A percentile compares a stretch with the other conserved stretches of the same genome.
Evolutionary conservation across 805 yeast species (phyloP).

Genomic region (Suhomyces faveliae): DNA sequence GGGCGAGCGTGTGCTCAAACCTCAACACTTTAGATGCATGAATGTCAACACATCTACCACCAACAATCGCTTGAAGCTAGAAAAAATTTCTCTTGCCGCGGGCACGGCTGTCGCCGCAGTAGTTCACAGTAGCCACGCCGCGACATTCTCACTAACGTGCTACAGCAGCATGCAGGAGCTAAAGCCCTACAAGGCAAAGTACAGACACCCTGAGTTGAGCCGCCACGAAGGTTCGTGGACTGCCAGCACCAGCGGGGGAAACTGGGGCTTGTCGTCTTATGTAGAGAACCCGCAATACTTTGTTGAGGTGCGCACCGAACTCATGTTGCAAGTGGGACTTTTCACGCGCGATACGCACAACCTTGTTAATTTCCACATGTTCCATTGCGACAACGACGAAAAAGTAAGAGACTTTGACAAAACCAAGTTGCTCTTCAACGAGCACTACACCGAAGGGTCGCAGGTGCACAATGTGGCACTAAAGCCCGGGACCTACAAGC

Average conservation of each 20-base stretch:
- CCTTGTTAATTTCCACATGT: constrained; percentile 42
- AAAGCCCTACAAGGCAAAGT: constrained; percentile 29
- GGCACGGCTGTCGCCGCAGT: constrained; percentile 27
- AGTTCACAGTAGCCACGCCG: constrained; percentile 10
- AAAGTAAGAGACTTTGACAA: constrained; percentile 21
- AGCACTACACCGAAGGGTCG: constrained; percentile 38
- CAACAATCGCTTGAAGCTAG: constrained; percentile 37
- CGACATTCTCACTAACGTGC: constrained; percentile 27
- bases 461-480: constrained; percentile 21
- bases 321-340: background rate
- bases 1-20: constrained; percentile 30
- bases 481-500: constrained; percentile 39
- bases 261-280: constrained; percentile 47
- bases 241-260: constrained; percentile 50
- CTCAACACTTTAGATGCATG: constrained; percentile 21
- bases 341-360: background rate
- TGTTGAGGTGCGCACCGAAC: constrained; percentile 12
- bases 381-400: constrained; percentile 34
- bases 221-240: constrained; percentile 46
- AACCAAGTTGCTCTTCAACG: constrained; percentile 24
- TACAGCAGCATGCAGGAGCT: constrained; percentile 27
- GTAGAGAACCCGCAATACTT: constrained; percentile 56
- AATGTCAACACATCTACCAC: constrained; percentile 21
- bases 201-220: constrained; percentile 17
- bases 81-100: constrained; percentile 29